Conservation (phyloP, 2,329 filamentous ascomycete species). For the Aureobasidium sp. region DNA sequence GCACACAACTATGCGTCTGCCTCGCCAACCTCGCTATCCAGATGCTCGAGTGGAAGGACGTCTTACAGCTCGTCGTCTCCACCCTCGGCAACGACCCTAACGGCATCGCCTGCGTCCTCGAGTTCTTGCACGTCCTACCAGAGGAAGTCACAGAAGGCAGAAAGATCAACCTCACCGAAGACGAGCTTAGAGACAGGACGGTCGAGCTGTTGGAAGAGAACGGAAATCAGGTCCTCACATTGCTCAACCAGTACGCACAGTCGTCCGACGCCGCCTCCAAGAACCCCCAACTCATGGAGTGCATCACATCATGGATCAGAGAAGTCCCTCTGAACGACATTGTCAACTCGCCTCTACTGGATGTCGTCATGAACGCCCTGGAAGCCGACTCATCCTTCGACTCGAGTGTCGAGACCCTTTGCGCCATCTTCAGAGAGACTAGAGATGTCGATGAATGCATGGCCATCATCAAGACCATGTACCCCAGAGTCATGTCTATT, state of each 20-base stretch:
- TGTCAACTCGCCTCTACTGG: conserved; percentile 75
- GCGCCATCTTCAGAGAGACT: conserved; percentile 85
- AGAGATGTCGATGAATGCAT: conserved; percentile 87
- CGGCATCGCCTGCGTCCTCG: conserved; percentile 79
- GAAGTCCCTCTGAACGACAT: conserved; percentile 81
- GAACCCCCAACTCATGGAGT: conserved; percentile 87
- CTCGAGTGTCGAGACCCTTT: conserved; percentile 84
- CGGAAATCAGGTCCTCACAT: conserved; percentile 73
- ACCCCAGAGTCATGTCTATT: conserved; percentile 70
- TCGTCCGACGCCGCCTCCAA: conserved; percentile 79
- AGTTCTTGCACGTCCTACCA: conserved; percentile 92
- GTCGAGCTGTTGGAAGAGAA: conserved; percentile 87
- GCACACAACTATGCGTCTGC: conserved; percentile 90
- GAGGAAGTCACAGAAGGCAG: conserved; percentile 99
- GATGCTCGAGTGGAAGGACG: conserved; percentile 93
- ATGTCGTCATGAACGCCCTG: conserved; percentile 70
- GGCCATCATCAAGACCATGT: conserved; percentile 70
- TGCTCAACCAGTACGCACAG: conserved; percentile 84
- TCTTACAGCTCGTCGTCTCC: conserved; percentile 71
- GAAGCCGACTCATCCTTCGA: conserved; percentile 71
- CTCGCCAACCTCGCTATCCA: conserved; percentile 91
- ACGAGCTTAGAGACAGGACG: conserved; percentile 80
- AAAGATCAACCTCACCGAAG: conserved; percentile 99
- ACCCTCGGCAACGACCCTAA: conserved; percentile 67
- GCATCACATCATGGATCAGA: conserved; percentile 91